These are phyloP conservation scores for Scheffersomyces parashehatae DNA, from an alignment of 1,139 yeast species.

Conservation along the genomic window DNA sequence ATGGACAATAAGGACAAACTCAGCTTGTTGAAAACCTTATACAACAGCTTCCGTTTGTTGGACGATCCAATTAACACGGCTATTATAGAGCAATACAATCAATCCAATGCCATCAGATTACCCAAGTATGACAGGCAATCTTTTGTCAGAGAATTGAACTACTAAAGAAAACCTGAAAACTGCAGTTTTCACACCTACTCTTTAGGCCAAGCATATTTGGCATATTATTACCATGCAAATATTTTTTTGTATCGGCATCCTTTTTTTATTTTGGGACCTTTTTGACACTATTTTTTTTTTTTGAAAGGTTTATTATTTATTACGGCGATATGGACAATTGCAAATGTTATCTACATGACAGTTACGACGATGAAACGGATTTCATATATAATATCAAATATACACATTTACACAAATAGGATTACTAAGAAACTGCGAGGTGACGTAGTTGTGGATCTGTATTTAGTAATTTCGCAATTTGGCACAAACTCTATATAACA, in stretches of 20 bases:
- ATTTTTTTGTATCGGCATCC: too few species aligned
- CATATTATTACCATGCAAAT: neutral
- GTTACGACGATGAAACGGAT: neutral
- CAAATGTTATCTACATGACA: neutral
- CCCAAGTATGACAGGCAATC: neutral
- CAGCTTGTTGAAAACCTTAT: slow-evolving; percentile 18
- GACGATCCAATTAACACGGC: slow-evolving; percentile 18
- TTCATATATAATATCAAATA: neutral
- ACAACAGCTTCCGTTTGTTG: slow-evolving; percentile 16
- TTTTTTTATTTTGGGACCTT: neutral
- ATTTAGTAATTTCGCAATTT: too few species aligned
- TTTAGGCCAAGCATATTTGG: neutral
- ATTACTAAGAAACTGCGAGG: too few species aligned
- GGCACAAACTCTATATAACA: too few species aligned
- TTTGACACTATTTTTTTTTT: too few species aligned
- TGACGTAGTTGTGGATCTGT: too few species aligned
- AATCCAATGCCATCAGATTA: slow-evolving; percentile 2
- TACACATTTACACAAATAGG: too few species aligned
- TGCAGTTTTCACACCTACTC: neutral
- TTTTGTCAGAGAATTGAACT: slow-evolving; percentile 3
- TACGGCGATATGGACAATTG: too few species aligned
- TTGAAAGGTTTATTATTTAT: too few species aligned
- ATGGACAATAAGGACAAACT: slow-evolving; percentile 15
- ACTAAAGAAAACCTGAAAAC: neutral
- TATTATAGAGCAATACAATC: slow-evolving; percentile 12